These are phyloP conservation scores for Monosporascus cannonballus DNA, from an alignment of 2,329 filamentous ascomycete species.

Conservation along the genomic window DNA sequence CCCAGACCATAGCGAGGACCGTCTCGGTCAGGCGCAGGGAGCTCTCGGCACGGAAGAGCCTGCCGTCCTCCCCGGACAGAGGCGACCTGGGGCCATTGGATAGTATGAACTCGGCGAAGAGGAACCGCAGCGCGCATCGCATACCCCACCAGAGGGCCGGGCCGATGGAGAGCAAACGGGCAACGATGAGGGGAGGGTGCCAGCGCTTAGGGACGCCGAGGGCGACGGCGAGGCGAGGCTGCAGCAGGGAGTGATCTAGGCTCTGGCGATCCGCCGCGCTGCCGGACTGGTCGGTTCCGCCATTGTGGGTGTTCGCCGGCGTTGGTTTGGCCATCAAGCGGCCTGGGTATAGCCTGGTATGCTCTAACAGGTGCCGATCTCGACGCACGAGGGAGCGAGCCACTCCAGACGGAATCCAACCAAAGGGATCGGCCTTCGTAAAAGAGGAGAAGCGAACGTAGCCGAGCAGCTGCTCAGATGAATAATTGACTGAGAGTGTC, in stretches of 20 bases:
- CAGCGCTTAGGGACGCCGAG: constrained; percentile 67
- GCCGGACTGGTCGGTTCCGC: constrained; percentile 5
- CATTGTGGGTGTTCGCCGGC: constrained; percentile 8
- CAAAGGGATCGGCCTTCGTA: not conserved
- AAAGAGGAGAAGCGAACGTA: no score
- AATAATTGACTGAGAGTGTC: no score
- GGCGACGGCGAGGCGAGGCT: constrained; percentile 73
- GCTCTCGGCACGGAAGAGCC: constrained; percentile 36
- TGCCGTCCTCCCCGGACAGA: constrained; percentile 20
- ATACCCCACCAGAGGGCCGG: constrained; percentile 69
- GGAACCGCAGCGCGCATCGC: constrained; percentile 60
- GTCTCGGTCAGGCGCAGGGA: constrained; percentile 60
- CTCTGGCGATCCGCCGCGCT: constrained; percentile 5
- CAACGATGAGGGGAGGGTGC: constrained; percentile 67
- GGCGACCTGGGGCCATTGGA: constrained; percentile 16
- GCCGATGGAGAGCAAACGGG: constrained; percentile 64
- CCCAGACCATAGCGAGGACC: constrained; percentile 67
- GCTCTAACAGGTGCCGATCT: no score
- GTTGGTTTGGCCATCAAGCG: constrained; percentile 8
- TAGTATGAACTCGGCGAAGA: constrained; percentile 53
- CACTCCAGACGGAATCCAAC: no score
- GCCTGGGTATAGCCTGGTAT: not conserved
- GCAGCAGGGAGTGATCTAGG: constrained; percentile 44
- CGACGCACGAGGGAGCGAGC: no score
- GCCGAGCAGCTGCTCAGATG: no score